Evolutionary conservation across 2,329 filamentous ascomycete species (phyloP).

Genomic region (Phyllosticta paracitricarpa): DNA sequence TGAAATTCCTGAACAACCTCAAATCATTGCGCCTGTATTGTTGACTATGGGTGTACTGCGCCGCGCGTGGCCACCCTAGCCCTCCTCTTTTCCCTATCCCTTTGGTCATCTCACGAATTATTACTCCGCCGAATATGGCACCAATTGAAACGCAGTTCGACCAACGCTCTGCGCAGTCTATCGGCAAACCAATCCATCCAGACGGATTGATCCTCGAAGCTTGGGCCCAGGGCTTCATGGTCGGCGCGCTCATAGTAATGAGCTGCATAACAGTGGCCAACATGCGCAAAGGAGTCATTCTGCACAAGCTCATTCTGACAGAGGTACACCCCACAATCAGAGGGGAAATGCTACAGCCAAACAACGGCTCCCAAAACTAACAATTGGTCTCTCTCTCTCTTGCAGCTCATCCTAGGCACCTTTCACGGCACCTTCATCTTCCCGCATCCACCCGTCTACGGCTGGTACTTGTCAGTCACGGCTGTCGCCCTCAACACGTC

Average conservation of each 20-base stretch:
- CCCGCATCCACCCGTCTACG: constrained; percentile 44
- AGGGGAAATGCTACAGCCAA: background rate
- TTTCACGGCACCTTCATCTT: constrained; percentile 52
- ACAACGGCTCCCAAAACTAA: background rate
- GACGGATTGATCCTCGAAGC: constrained; percentile 28
- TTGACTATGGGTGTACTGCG: background rate
- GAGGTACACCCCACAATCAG: constrained; percentile 25
- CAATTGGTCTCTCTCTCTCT: background rate
- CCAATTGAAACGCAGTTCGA: background rate
- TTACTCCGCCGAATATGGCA: background rate
- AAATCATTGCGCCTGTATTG: background rate
- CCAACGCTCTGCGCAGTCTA: background rate
- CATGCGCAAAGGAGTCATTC: constrained; percentile 36
- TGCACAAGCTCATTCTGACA: constrained; percentile 43
- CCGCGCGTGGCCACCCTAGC: background rate
- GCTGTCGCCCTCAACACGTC: constrained; percentile 53
- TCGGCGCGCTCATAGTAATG: constrained; percentile 38
- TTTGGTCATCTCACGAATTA: background rate
- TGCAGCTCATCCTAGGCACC: constrained; percentile 45
- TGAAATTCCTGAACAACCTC: background rate
- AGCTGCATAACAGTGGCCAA: constrained; percentile 38
- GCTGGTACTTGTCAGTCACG: constrained; percentile 54
- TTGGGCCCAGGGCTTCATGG: constrained; percentile 31
- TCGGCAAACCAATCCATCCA: constrained; percentile 22
- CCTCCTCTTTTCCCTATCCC: background rate